phyloP scores from a whole-genome alignment of 345 rosid genomes.

The Hirschfeldia incana region DNA sequence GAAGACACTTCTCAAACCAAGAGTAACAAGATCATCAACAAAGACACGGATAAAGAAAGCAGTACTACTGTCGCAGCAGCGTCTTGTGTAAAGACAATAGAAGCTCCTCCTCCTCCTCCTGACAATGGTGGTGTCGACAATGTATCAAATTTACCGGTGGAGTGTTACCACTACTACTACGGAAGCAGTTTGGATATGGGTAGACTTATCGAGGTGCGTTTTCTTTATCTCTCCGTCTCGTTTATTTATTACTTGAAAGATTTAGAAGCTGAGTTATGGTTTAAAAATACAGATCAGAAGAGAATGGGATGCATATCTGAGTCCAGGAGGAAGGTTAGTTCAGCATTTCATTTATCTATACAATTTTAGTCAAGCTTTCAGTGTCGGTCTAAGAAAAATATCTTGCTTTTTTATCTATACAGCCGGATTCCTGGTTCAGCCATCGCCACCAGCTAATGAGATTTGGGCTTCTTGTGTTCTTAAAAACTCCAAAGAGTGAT shows the following conservation, averaged over 20 bases:
- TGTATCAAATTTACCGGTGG: slow-evolving; percentile 65
- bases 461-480: slow-evolving; percentile 80
- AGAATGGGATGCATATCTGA: slow-evolving; percentile 81
- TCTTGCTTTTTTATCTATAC: slow-evolving; percentile 27
- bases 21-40: slow-evolving; percentile 36
- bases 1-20: slow-evolving; percentile 51
- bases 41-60: slow-evolving; percentile 31
- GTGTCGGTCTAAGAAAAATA: not conserved
- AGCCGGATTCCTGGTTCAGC: slow-evolving; percentile 85
- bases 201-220: slow-evolving; percentile 79
- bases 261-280: not conserved
- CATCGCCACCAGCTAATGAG: slow-evolving; percentile 74
- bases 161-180: slow-evolving; percentile 83
- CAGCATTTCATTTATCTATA: not conserved
- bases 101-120: slow-evolving; percentile 29
- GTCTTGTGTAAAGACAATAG: slow-evolving; percentile 41
- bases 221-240: not conserved
- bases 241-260: not conserved
- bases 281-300: slow-evolving; percentile 67
- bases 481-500: slow-evolving; percentile 38
- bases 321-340: slow-evolving; percentile 78
- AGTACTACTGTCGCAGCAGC: slow-evolving; percentile 23
- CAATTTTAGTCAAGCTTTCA: not conserved
- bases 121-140: slow-evolving; percentile 41
- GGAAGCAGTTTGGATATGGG: slow-evolving; percentile 85